Conservation (phyloP, 148 eudicot genomes). For the Camellia japonica region DNA sequence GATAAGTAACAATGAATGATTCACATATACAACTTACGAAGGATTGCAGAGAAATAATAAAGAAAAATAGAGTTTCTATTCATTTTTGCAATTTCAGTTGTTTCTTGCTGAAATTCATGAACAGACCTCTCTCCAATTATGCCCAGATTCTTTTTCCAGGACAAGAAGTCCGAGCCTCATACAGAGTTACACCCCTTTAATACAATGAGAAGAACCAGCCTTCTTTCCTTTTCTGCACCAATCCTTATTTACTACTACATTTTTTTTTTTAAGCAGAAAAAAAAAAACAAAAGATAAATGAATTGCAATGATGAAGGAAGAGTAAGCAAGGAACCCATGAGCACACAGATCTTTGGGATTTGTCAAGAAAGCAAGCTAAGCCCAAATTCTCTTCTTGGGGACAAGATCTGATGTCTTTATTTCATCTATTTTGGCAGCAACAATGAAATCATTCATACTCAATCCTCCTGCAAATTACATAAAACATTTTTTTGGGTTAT, state of each 20-base stretch:
- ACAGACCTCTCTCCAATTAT: neutral
- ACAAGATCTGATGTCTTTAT: slow-evolving; percentile 83
- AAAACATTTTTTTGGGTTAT: neutral
- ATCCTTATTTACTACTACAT: no score
- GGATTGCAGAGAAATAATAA: no score
- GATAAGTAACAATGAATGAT: no score
- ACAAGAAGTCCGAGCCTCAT: neutral
- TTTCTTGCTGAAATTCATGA: neutral
- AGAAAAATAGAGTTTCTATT: neutral
- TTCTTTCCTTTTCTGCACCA: no score
- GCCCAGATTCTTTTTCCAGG: neutral
- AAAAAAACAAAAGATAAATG: no score
- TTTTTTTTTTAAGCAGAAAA: no score
- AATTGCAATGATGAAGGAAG: neutral
- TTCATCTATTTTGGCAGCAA: slow-evolving; percentile 88
- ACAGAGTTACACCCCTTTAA: no score
- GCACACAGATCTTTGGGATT: neutral
- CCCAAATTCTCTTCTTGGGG: slow-evolving; percentile 83
- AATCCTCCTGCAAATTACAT: slow-evolving; percentile 60
- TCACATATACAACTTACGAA: no score
- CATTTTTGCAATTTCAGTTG: neutral
- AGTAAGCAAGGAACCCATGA: neutral
- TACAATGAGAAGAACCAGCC: no score
- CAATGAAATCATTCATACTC: slow-evolving; percentile 87
- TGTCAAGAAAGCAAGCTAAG: slow-evolving; percentile 30